Evolutionary conservation across 345 rosid species (phyloP).

Genomic region (Cochlearia excelsa): DNA sequence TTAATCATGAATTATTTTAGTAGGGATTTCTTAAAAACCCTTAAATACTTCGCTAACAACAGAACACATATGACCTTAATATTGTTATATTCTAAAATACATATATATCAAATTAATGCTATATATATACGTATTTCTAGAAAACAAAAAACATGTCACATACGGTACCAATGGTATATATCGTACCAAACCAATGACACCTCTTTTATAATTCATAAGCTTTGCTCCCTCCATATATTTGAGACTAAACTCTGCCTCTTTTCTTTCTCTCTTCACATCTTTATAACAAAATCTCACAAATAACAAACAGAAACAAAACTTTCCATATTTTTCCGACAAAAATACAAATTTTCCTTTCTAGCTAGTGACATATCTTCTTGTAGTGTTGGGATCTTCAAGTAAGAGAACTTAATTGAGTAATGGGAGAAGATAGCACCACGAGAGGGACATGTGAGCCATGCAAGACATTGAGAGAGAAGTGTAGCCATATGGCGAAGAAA

Average conservation of each 20-base stretch:
- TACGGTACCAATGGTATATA: slow-evolving; percentile 28
- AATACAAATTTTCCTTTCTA: background rate
- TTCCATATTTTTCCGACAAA: background rate
- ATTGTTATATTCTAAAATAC: background rate
- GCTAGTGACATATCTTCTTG: background rate
- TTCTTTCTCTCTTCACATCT: slow-evolving; percentile 26
- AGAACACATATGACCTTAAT: background rate
- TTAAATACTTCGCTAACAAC: too few relatives aligned
- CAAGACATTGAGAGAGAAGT: slow-evolving; percentile 61
- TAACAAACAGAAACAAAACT: slow-evolving; percentile 1
- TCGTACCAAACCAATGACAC: slow-evolving; percentile 22
- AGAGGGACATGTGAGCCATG: slow-evolving; percentile 46
- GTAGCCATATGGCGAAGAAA: slow-evolving; percentile 74
- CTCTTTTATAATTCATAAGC: slow-evolving; percentile 17
- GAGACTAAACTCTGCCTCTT: slow-evolving; percentile 14
- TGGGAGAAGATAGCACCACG: slow-evolving; percentile 24
- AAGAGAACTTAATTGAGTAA: background rate
- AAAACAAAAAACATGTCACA: slow-evolving; percentile 26
- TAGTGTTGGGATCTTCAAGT: slow-evolving; percentile 20
- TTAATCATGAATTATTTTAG: too few relatives aligned
- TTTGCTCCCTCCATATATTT: slow-evolving; percentile 33
- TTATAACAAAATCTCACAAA: background rate
- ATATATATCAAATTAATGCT: background rate
- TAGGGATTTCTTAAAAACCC: too few relatives aligned
- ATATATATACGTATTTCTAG: slow-evolving; percentile 16